These are phyloP conservation scores for Agaricus blazei DNA, from an alignment of 768 basidiomycete genomes.

Conservation along the genomic window DNA sequence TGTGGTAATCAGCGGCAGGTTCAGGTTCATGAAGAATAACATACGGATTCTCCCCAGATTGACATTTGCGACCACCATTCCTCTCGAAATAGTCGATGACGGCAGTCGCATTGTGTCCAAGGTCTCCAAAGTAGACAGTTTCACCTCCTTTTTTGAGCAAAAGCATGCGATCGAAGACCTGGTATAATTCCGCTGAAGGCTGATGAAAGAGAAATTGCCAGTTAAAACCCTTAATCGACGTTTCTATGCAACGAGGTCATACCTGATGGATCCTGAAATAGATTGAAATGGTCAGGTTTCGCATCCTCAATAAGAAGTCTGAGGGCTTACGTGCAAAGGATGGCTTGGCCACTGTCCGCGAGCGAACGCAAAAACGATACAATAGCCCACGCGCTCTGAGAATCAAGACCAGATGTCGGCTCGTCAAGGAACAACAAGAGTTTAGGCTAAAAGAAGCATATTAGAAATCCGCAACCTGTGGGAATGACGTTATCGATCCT, in stretches of 20 bases:
- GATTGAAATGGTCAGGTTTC: not conserved
- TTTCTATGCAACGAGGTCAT: conserved; percentile 24
- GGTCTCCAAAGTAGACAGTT: conserved; percentile 68
- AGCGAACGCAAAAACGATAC: conserved; percentile 70
- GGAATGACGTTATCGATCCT: not conserved
- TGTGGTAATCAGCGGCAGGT: not conserved
- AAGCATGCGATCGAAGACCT: conserved; percentile 70
- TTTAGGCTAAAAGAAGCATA: conserved; percentile 48
- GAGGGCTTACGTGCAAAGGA: conserved; percentile 70
- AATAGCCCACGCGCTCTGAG: conserved; percentile 85
- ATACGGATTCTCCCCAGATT: conserved; percentile 69
- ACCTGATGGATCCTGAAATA: conserved; percentile 42
- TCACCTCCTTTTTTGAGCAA: conserved; percentile 77
- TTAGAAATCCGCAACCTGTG: not conserved
- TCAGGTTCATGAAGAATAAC: conserved; percentile 10
- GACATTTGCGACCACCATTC: conserved; percentile 61
- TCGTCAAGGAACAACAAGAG: conserved; percentile 86
- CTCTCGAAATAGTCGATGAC: conserved; percentile 72
- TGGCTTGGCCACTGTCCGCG: conserved; percentile 79
- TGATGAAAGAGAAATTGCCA: not conserved
- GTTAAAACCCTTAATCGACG: not conserved
- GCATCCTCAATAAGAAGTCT: not conserved
- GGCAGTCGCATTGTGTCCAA: conserved; percentile 57
- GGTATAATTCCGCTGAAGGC: conserved; percentile 7
- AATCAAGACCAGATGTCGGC: conserved; percentile 85